Conservation (phyloP, 345 rosid species). For the Citrus reticulata region DNA sequence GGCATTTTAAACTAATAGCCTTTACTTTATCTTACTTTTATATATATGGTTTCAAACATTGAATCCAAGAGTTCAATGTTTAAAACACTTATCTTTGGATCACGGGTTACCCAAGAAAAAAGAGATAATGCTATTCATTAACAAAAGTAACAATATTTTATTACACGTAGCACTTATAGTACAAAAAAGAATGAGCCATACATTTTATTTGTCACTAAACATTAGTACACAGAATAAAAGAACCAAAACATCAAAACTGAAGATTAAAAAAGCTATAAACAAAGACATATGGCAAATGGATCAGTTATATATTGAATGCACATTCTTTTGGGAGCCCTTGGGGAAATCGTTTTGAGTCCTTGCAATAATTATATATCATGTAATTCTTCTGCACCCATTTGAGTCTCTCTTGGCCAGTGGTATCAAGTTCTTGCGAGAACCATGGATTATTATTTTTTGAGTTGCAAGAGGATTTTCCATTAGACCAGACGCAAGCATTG, state of each 20-base stretch:
- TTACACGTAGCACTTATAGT: not conserved
- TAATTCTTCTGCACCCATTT: constrained; percentile 37
- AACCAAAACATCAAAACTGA: not conserved
- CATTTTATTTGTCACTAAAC: not conserved
- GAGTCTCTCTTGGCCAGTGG: constrained; percentile 19
- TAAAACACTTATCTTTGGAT: too few relatives aligned
- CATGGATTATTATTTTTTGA: constrained; percentile 10
- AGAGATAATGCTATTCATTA: not conserved
- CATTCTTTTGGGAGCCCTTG: constrained; percentile 30
- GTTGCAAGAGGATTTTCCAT: constrained; percentile 29
- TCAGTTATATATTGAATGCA: not conserved
- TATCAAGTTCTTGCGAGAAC: constrained; percentile 26
- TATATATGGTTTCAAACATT: too few relatives aligned
- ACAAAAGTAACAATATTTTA: not conserved
- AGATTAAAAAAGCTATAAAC: not conserved
- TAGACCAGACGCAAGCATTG: constrained; percentile 35
- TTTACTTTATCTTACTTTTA: too few relatives aligned
- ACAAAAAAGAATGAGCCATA: not conserved
- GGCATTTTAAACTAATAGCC: too few relatives aligned
- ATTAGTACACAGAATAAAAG: not conserved
- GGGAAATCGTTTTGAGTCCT: constrained; percentile 34
- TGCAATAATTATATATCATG: constrained; percentile 48
- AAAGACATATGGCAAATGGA: not conserved
- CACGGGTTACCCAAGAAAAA: not conserved
- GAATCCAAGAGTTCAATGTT: too few relatives aligned